phyloP scores from a whole-genome alignment of 169 alveolate species.

The Plasmodium falciparum region DNA sequence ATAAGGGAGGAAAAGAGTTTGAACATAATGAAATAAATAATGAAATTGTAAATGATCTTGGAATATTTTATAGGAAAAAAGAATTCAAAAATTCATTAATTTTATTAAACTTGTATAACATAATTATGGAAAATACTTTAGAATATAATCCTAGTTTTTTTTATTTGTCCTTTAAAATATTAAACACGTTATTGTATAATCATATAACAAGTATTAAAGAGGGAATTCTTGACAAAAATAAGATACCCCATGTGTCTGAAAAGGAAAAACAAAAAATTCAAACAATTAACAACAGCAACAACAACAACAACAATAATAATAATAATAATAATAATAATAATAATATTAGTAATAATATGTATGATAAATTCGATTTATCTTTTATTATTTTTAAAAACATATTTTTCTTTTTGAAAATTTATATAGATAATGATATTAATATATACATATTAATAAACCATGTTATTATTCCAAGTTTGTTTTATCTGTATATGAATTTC shows the following conservation, averaged over 20 bases:
- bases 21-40: neutral
- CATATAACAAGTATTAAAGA: neutral
- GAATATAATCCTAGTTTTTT: slow-evolving; percentile 61
- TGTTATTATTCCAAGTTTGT: slow-evolving; percentile 45
- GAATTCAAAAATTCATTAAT: slow-evolving; percentile 45
- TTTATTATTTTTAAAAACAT: slow-evolving; percentile 38
- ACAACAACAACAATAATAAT: neutral
- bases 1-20: slow-evolving; percentile 1
- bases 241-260: neutral
- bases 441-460: slow-evolving; percentile 62
- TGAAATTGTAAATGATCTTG: slow-evolving; percentile 25
- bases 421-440: slow-evolving; percentile 54
- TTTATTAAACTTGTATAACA: slow-evolving; percentile 59
- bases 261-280: neutral
- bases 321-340: neutral
- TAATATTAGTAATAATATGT: neutral
- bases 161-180: slow-evolving; percentile 50
- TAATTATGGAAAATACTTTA: slow-evolving; percentile 51
- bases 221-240: too few species aligned
- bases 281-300: slow-evolving; percentile 2
- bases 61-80: slow-evolving; percentile 51
- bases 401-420: slow-evolving; percentile 34
- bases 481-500: slow-evolving; percentile 42
- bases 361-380: slow-evolving; percentile 18
- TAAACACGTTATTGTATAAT: slow-evolving; percentile 41